A percentile compares a stretch with the other conserved stretches of the same genome.
phyloP scores from a whole-genome alignment of 73 alveolate genomes.

The Stentor coeruleus region DNA sequence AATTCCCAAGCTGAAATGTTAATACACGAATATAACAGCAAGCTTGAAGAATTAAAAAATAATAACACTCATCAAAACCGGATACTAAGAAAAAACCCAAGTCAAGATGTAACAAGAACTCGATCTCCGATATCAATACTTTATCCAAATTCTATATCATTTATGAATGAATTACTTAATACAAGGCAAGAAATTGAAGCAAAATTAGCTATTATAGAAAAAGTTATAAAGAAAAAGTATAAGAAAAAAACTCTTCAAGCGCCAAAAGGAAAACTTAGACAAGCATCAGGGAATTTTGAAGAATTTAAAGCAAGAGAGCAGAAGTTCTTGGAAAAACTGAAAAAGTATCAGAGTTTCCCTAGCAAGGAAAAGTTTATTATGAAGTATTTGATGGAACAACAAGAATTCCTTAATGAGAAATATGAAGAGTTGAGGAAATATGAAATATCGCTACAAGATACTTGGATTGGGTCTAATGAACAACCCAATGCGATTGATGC shows the following conservation, averaged over 20 bases:
- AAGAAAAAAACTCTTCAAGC: neutral
- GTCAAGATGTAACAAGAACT: constrained; percentile 1
- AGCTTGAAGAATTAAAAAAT: neutral
- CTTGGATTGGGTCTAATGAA: neutral
- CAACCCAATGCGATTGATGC: neutral
- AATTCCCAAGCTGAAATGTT: neutral
- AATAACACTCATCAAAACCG: neutral
- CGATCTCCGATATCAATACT: neutral
- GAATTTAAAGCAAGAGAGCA: neutral
- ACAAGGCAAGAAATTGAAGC: neutral
- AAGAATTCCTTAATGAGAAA: neutral
- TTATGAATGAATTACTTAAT: neutral
- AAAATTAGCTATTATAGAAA: neutral
- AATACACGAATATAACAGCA: neutral
- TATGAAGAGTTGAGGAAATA: neutral
- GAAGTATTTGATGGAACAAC: neutral
- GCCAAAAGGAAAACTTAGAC: neutral
- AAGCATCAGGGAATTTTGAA: neutral
- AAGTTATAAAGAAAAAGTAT: neutral
- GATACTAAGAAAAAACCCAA: neutral
- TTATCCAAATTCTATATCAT: neutral
- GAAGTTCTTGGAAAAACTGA: neutral
- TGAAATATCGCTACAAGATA: neutral
- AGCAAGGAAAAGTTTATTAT: neutral
- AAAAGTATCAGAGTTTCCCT: neutral